A percentile compares a stretch with the other conserved stretches of the same genome.
These are phyloP conservation scores for Fusarium phyllophilum DNA, from an alignment of 2,329 filamentous ascomycete species.

Conservation along the genomic window DNA sequence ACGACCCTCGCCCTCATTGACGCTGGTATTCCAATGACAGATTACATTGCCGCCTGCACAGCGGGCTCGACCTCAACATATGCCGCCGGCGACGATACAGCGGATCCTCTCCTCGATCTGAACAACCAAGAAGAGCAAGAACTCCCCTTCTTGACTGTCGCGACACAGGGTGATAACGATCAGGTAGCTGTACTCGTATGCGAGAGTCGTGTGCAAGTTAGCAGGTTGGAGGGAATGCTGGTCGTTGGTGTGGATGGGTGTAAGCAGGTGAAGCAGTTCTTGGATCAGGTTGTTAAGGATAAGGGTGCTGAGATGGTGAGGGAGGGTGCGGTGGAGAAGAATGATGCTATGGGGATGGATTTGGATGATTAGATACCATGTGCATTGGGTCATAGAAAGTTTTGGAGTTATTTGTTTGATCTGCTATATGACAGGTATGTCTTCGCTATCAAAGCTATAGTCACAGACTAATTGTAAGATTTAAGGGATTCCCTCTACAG, in stretches of 20 bases:
- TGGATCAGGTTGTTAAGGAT: constrained; percentile 82
- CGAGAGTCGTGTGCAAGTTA: constrained; percentile 87
- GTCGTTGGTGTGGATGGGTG: constrained; percentile 93
- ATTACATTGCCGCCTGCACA: constrained; percentile 89
- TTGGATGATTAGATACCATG: constrained; percentile 52
- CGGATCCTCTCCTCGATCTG: constrained; percentile 82
- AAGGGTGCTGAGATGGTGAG: constrained; percentile 73
- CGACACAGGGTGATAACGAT: constrained; percentile 78
- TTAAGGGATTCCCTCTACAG: constrained; percentile 50
- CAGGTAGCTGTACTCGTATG: constrained; percentile 83
- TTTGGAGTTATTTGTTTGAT: constrained; percentile 39
- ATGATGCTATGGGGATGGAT: constrained; percentile 62
- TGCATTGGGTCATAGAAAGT: constrained; percentile 18
- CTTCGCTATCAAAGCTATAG: constrained; percentile 22
- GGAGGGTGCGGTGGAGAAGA: constrained; percentile 62
- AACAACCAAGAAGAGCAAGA: constrained; percentile 87
- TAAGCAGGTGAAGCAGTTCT: constrained; percentile 80
- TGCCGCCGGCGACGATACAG: constrained; percentile 70
- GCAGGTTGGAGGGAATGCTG: constrained; percentile 88
- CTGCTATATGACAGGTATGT: constrained; percentile 37
- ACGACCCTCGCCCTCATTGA: constrained; percentile 92
- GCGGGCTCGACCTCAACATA: constrained; percentile 80
- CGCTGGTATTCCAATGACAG: constrained; percentile 93
- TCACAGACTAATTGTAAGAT: constrained; percentile 37
- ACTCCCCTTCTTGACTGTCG: constrained; percentile 87